A percentile compares a stretch with the other conserved stretches of the same genome.
Evolutionary conservation across 2,329 filamentous ascomycete species (phyloP).

Genomic region (Sclerotinia minor): DNA sequence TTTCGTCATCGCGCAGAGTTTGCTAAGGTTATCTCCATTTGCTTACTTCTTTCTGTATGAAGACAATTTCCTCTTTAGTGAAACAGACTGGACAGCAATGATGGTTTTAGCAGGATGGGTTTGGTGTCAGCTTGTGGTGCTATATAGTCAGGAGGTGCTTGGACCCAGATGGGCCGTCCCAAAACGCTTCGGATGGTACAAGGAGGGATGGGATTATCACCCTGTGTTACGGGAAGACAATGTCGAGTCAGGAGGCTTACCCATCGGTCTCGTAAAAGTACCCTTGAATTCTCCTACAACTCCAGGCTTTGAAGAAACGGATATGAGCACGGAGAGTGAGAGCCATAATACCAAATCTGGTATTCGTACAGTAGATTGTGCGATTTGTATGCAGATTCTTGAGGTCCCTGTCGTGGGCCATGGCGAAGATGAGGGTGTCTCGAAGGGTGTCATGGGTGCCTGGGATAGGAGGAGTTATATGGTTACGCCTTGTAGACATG

Average conservation of each 20-base stretch:
- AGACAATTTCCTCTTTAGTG: conserved; percentile 79
- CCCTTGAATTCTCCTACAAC: conserved; percentile 29
- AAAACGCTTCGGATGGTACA: conserved; percentile 55
- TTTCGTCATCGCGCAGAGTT: conserved; percentile 81
- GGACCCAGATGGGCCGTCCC: conserved; percentile 86
- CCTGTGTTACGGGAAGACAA: conserved; percentile 82
- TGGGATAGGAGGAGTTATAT: conserved; percentile 85
- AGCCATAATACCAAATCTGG: conserved; percentile 48
- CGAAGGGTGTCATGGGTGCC: conserved; percentile 61
- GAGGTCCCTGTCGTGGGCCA: conserved; percentile 79
- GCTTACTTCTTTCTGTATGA: conserved; percentile 79
- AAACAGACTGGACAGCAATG: conserved; percentile 66
- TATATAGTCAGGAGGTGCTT: conserved; percentile 80
- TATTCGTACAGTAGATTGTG: conserved; percentile 73
- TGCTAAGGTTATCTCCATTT: conserved; percentile 75
- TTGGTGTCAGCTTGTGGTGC: conserved; percentile 78
- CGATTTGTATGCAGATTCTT: conserved; percentile 89
- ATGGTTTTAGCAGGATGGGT: conserved; percentile 71
- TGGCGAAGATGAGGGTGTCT: conserved; percentile 47
- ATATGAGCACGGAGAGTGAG: conserved; percentile 31
- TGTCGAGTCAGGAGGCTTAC: conserved; percentile 74
- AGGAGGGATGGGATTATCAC: conserved; percentile 92
- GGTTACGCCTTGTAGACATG: conserved; percentile 95
- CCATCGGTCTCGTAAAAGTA: conserved; percentile 65
- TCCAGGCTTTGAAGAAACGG: conserved; percentile 30